Evolutionary conservation across 2,329 filamentous ascomycete genomes (phyloP).

Genomic region (Huntiella abstrusa): DNA sequence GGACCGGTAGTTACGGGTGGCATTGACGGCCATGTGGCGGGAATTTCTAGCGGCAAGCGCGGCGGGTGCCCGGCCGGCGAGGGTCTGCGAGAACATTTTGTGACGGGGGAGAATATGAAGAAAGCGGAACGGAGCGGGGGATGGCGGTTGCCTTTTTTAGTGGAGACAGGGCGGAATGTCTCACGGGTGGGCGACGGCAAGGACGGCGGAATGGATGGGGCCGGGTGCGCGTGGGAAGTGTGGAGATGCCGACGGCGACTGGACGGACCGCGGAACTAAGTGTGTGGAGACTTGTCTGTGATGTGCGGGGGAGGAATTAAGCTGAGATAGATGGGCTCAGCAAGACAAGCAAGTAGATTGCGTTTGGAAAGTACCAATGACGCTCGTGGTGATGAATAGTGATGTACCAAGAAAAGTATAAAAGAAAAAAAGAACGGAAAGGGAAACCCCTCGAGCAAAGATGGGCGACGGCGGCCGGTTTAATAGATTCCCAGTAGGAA

Average conservation of each 20-base stretch:
- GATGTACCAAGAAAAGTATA: not conserved
- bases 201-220: not conserved
- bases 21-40: slow-evolving; percentile 24
- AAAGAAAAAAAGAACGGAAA: not conserved
- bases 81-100: slow-evolving; percentile 19
- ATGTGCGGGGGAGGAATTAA: not conserved
- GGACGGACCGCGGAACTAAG: not conserved
- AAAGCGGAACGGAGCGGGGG: not conserved
- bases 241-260: not conserved
- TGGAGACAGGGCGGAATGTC: not conserved
- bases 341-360: not conserved
- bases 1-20: slow-evolving; percentile 5
- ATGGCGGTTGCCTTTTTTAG: not conserved
- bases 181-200: not conserved
- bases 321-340: not conserved
- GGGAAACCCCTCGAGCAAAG: slow-evolving; percentile 1
- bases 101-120: not conserved
- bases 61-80: slow-evolving; percentile 39
- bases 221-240: not conserved
- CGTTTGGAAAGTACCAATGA: not conserved
- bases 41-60: slow-evolving; percentile 31
- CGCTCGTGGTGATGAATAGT: too few relatives aligned
- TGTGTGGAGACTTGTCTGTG: too few relatives aligned
- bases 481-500: not conserved
- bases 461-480: slow-evolving; percentile 3